phyloP scores from a whole-genome alignment of 2,329 filamentous ascomycete genomes.

The Pseudopyricularia javanii region DNA sequence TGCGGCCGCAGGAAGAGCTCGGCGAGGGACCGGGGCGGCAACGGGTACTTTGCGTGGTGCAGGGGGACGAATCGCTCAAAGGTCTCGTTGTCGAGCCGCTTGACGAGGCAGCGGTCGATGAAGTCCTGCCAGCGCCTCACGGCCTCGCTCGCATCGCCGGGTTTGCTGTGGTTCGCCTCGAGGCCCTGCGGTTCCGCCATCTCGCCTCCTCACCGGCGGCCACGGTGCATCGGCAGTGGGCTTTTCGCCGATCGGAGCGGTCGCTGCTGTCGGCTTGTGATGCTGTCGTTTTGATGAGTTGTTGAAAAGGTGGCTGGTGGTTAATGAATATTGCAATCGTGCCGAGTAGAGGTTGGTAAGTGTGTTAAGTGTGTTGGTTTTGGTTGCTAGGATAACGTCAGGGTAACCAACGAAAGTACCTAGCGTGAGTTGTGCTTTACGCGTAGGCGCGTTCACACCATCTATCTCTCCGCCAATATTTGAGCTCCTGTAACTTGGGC shows the following conservation, averaged over 20 bases:
- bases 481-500: too few species aligned
- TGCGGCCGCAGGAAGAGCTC: conserved; percentile 46
- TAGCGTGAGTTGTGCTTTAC: too few species aligned
- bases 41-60: conserved; percentile 36
- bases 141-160: neutral
- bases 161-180: neutral
- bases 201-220: neutral
- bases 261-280: neutral
- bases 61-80: conserved; percentile 40
- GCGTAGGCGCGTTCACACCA: too few species aligned
- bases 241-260: neutral
- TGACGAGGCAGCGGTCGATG: conserved; percentile 33
- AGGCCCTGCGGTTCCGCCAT: neutral
- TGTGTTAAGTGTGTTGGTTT: too few species aligned
- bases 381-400: too few species aligned
- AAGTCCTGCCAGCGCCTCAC: conserved; percentile 36
- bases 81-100: conserved; percentile 37
- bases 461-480: too few species aligned
- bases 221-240: neutral
- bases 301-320: too few species aligned
- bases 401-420: too few species aligned
- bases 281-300: neutral
- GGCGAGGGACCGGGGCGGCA: conserved; percentile 38
- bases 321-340: too few species aligned
- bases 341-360: too few species aligned